Base-by-base conservation (phyloP, 371 early-diverging fungal species). In the Umbelopsis sp. region DNA sequence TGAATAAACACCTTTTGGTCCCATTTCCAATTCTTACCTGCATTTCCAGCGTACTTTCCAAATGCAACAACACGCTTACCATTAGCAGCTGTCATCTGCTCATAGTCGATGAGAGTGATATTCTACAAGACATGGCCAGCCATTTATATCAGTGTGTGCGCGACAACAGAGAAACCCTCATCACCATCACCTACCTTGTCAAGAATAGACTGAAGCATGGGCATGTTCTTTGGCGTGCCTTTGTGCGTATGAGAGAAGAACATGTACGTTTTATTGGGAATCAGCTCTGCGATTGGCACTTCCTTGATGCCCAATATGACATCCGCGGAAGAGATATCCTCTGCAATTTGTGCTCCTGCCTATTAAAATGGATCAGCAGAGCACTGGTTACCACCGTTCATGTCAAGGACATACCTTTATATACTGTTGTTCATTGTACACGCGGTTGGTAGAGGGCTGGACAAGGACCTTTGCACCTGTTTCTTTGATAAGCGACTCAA, bases 171-270 rank as follows among this genome's bases (percentile, higher is more conserved):
- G 0, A 41, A 41, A 5, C 12, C 12, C 41, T 41, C 7, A 10
- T 41, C 7, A 41, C 7, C 20, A 29, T 18, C n/a, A 44, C 37
- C 48, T 76, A 91, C 93, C 88, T 94, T 94, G 80, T 96, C 96
- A 37, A 98, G 83, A 44, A 97, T 84, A 44, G 81, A 78, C 74
- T 94, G 87, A 63, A 98, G 87, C 86, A 94, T 89, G 22, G 93
- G 91, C 95, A 96, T 95, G 76, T 98, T 98, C 77, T 97, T 92
- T 41, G 69, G 63, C 69, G 96, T 96, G 25, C 96, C 99, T 81
- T 99, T 99, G 84, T 97, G 97, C 0, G 98, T 98, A 79, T 99
- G 99, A 65, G 97, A 97, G 73, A 99, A 99, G 81, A 93, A 92
- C 25, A 97, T 50, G 78, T 96, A 98, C 1, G 95, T 95, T 82